These are phyloP conservation scores for Cryomyces minteri DNA, from an alignment of 495 filamentous ascomycete genomes.

Conservation along the genomic window DNA sequence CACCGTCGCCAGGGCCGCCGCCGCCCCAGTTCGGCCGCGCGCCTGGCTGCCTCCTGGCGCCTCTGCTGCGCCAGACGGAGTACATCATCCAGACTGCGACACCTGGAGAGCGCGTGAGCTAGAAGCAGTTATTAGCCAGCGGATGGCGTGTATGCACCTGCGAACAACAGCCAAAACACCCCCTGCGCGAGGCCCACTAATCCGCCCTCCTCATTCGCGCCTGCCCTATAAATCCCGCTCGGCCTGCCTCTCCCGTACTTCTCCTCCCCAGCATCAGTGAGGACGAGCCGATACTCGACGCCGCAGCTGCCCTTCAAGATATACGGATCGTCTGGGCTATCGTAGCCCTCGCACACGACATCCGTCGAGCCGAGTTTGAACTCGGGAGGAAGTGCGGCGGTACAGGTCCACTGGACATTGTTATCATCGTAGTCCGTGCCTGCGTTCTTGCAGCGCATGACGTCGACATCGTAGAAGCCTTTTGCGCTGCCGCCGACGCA, in stretches of 20 bases:
- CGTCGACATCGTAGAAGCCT: slow-evolving; percentile 49
- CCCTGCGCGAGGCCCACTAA: no score
- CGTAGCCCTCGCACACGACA: slow-evolving; percentile 85
- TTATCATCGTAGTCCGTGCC: slow-evolving; percentile 31
- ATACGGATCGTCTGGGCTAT: slow-evolving; percentile 52
- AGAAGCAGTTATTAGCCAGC: no score
- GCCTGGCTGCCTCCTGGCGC: no score
- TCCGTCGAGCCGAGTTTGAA: slow-evolving; percentile 84
- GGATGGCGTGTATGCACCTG: no score
- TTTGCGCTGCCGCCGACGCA: slow-evolving; percentile 52
- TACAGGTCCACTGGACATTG: slow-evolving; percentile 73
- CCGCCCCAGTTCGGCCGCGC: no score
- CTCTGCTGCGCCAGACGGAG: no score
- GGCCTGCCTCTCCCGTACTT: slow-evolving; percentile 25
- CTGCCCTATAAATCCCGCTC: no score
- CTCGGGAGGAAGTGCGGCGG: slow-evolving; percentile 56
- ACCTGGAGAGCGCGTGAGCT: no score
- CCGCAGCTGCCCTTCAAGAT: slow-evolving; percentile 81
- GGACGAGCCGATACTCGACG: slow-evolving; percentile 68
- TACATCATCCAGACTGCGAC: no score
- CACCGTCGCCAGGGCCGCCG: no score
- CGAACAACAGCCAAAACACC: no score
- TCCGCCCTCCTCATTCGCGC: no score
- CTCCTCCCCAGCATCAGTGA: slow-evolving; percentile 68
- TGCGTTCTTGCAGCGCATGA: slow-evolving; percentile 76